Evolutionary conservation across 2,329 filamentous ascomycete genomes (phyloP), one percentile per base, ranked within the genome.

Genomic region (Alternaria alternata): DNA sequence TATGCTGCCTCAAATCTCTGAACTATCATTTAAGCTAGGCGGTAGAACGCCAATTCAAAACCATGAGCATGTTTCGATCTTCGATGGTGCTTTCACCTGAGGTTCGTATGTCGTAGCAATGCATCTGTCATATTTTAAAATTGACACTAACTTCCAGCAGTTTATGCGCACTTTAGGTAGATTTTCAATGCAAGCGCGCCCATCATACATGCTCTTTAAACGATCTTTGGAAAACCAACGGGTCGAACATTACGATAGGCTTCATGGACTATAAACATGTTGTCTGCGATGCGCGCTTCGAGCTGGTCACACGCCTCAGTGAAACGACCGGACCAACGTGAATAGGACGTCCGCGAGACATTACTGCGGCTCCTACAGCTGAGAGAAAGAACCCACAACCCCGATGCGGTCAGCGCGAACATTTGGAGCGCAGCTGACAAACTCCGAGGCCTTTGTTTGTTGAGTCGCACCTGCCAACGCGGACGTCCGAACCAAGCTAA

Each of bases 401-500:
- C 46, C 18, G 30, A 48, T 12, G 8, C 18, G 16, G 46, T n/a
- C n/a, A 18, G 7, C 20, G 11, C 7, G 1, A 48, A n/a, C 9
- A 6, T 22, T 1, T 14, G 2, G 6, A 48, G 18, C 4, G 18
- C 2, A 3, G 30, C 18, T 48, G 46, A 48, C 46, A 42, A 36
- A 48, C 46, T 16, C 46, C 12, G 30, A 48, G 18, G 46, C 18
- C 7, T 48, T 48, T 3, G 14, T 11, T 48, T 0, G 2, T 48
- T 30, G 28, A 20, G 18, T 48, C 0, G 8, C 18, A 20, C 18
- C 20, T 48, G 44, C 38, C 9, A 20, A 11, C 39, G 5, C 39
- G 20, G 39, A 42, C 18, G 39, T 48, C 46, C 46, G 46, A 14
- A 9, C 11, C 30, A 48, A 20, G 34, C 34, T 36, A 36, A 36